These are phyloP conservation scores for Eutypa lata DNA, from an alignment of 2,329 filamentous ascomycete species.

Conservation along the genomic window DNA sequence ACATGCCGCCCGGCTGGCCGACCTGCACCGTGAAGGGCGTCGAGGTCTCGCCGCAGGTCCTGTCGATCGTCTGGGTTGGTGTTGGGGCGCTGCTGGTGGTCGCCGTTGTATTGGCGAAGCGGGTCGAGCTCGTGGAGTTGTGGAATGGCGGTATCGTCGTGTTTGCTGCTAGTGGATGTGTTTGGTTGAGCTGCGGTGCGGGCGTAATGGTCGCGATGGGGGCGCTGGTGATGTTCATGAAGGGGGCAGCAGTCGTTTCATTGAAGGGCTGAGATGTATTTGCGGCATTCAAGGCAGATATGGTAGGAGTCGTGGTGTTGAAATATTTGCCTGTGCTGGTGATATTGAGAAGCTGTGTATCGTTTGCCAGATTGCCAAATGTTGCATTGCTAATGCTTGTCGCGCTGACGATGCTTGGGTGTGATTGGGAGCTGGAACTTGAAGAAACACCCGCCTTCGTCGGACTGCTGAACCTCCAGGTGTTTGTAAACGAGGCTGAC, in stretches of 20 bases:
- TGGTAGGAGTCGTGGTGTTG: not conserved
- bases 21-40: slow-evolving; percentile 24
- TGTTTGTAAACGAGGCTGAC: not conserved
- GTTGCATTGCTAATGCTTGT: not conserved
- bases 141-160: not conserved
- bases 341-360: not conserved
- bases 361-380: slow-evolving; percentile 2
- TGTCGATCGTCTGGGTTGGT: slow-evolving; percentile 12
- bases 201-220: not conserved
- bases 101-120: slow-evolving; percentile 7
- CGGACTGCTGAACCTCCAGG: not conserved
- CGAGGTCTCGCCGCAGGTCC: slow-evolving; percentile 21
- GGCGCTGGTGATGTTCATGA: slow-evolving; percentile 8
- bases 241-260: slow-evolving; percentile 7
- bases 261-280: not conserved
- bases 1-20: slow-evolving; percentile 24
- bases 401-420: not conserved
- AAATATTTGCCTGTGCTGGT: not conserved
- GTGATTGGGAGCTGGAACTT: not conserved
- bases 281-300: slow-evolving; percentile 1
- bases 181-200: not conserved
- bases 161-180: not conserved
- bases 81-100: slow-evolving; percentile 8
- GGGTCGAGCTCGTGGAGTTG: slow-evolving; percentile 2
- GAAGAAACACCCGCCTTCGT: slow-evolving; percentile 2